Percentiles rank a stretch among this genome's conserved stretches.
Evolutionary conservation across 139 green algal species (phyloP).

Genomic region (Closterium sp.): DNA sequence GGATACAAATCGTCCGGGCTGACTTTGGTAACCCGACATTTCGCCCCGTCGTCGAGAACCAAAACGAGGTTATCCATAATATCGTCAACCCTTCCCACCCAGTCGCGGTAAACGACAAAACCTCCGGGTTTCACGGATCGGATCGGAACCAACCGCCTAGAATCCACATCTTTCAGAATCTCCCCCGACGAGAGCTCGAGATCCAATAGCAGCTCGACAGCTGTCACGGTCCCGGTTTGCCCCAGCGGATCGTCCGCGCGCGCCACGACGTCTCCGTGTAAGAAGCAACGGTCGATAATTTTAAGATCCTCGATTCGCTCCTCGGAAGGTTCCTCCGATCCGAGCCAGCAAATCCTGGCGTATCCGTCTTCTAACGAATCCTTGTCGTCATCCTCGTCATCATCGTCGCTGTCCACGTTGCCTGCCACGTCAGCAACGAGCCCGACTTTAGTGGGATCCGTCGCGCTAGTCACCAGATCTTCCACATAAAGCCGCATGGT

Average conservation of each 20-base stretch:
- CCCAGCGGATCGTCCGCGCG: constrained; percentile 50
- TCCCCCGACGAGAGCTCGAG: constrained; percentile 16
- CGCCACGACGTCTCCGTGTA: constrained; percentile 58
- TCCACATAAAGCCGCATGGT: background rate
- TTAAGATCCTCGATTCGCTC: constrained; percentile 21
- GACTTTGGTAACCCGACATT: constrained; percentile 32
- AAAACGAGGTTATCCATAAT: constrained; percentile 37
- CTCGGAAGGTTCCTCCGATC: background rate
- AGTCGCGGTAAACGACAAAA: constrained; percentile 50
- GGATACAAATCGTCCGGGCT: constrained; percentile 22
- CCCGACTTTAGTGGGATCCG: background rate
- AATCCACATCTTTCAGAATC: constrained; percentile 12
- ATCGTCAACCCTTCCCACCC: constrained; percentile 47
- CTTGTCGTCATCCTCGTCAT: constrained; percentile 37
- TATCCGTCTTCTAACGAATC: constrained; percentile 9
- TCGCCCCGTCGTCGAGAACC: constrained; percentile 44
- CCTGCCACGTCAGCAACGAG: background rate
- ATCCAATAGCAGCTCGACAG: constrained; percentile 42
- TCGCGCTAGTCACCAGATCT: background rate
- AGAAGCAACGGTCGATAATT: constrained; percentile 50
- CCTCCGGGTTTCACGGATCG: constrained; percentile 3
- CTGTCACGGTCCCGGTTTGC: constrained; percentile 41
- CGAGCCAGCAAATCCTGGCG: constrained; percentile 48
- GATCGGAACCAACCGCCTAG: constrained; percentile 17
- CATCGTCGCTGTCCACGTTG: constrained; percentile 25